Evolutionary conservation across 306 rosid species (phyloP).

Genomic region (Rosa multiflora): DNA sequence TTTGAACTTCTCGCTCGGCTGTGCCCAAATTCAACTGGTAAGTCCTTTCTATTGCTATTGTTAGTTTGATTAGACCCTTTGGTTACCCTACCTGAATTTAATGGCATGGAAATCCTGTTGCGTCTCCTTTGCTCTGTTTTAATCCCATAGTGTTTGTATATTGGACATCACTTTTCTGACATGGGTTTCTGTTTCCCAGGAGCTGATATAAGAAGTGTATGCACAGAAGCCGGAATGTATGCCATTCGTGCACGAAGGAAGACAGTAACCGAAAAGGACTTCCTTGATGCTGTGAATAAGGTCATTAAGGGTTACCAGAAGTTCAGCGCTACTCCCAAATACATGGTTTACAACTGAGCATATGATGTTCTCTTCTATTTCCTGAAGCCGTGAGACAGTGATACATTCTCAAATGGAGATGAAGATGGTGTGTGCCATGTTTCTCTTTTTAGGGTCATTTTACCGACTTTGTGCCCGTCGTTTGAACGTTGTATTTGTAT

Average conservation of each 20-base stretch:
- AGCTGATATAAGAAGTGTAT: conserved; percentile 95
- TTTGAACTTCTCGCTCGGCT: conserved; percentile 95
- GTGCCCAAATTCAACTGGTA: conserved; percentile 98
- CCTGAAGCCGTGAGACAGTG: background rate
- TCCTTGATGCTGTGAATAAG: conserved; percentile 97
- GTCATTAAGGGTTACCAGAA: conserved; percentile 98
- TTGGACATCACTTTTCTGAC: conserved; percentile 29
- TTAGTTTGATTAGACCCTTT: background rate
- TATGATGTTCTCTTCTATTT: background rate
- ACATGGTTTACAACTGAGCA: conserved; percentile 95
- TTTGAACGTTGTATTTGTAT: conserved; percentile 19
- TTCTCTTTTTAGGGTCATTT: conserved; percentile 17
- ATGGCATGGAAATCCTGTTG: background rate
- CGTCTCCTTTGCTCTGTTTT: background rate
- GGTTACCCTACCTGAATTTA: background rate
- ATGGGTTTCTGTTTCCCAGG: conserved; percentile 41
- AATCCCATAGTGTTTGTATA: background rate
- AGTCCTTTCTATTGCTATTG: background rate
- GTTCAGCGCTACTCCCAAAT: conserved; percentile 98
- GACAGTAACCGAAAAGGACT: conserved; percentile 96
- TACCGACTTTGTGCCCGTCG: conserved; percentile 14
- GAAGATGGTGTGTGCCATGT: conserved; percentile 12
- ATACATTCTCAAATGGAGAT: conserved; percentile 16
- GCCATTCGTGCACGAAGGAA: conserved; percentile 98
- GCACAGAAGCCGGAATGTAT: conserved; percentile 99